A percentile compares a stretch with the other conserved stretches of the same genome.
These are phyloP conservation scores for Aquilaria yunnanensis DNA, from an alignment of 345 rosid genomes.

Conservation along the genomic window DNA sequence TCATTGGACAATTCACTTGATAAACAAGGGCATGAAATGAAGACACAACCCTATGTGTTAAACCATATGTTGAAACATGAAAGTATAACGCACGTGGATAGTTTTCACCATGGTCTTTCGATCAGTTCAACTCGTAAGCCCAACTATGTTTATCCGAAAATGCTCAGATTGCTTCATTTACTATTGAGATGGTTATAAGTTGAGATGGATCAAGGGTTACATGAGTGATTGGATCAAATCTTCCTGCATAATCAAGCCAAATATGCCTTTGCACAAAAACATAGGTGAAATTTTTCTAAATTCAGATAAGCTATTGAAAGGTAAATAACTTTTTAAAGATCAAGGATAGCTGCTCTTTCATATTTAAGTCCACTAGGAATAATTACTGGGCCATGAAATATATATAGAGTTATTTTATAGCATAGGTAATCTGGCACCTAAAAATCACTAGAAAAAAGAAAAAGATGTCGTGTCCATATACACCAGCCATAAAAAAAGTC, in stretches of 20 bases:
- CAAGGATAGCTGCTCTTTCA: constrained; percentile 81
- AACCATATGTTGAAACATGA: too few relatives aligned
- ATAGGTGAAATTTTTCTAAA: neutral
- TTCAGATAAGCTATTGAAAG: neutral
- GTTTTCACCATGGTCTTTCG: too few relatives aligned
- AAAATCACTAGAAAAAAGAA: constrained; percentile 1
- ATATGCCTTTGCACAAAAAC: neutral
- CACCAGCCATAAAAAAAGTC: too few relatives aligned
- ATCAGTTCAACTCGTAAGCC: constrained; percentile 47
- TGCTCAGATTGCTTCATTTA: constrained; percentile 86
- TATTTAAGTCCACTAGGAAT: constrained; percentile 86
- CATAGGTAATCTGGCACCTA: constrained; percentile 94
- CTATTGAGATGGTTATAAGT: constrained; percentile 64
- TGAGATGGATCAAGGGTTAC: constrained; percentile 47
- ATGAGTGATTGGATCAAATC: constrained; percentile 83
- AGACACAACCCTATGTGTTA: too few relatives aligned
- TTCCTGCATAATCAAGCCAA: constrained; percentile 52
- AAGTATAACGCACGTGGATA: too few relatives aligned
- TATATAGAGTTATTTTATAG: constrained; percentile 85
- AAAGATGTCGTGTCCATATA: too few relatives aligned
- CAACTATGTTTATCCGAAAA: constrained; percentile 66
- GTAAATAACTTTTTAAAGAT: constrained; percentile 58
- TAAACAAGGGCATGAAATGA: neutral
- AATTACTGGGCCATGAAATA: constrained; percentile 83
- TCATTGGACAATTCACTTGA: neutral